Evolutionary conservation across 2,329 filamentous ascomycete species (phyloP).

Genomic region (Chrysoporthe austroafricana): DNA sequence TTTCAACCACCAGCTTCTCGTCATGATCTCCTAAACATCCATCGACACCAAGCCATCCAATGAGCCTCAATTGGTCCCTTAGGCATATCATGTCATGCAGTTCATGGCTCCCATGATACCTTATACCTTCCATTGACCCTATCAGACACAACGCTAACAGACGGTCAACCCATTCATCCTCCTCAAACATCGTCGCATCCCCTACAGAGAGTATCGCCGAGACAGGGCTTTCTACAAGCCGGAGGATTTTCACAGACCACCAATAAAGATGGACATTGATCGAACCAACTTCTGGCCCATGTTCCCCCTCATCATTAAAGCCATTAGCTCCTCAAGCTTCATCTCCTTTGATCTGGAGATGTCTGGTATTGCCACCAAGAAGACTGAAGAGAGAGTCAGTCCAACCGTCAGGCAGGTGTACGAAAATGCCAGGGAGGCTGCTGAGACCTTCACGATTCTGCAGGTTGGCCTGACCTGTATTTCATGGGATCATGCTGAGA

Average conservation of each 20-base stretch:
- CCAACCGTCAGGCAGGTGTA: conserved; percentile 35
- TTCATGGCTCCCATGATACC: not conserved
- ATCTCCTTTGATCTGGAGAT: conserved; percentile 45
- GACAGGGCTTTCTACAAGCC: not conserved
- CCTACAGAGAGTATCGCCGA: not conserved
- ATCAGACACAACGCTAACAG: not conserved
- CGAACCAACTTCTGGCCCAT: conserved; percentile 35
- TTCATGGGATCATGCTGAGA: conserved; percentile 23
- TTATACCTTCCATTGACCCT: too few species aligned
- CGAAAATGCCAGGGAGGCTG: conserved; percentile 34
- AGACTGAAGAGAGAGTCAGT: not conserved
- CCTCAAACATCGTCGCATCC: not conserved
- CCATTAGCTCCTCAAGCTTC: conserved; percentile 37
- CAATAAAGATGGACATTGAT: conserved; percentile 35
- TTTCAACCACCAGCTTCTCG: too few species aligned
- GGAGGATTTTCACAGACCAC: not conserved
- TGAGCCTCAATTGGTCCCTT: not conserved
- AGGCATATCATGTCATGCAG: not conserved
- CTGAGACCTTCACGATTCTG: conserved; percentile 39
- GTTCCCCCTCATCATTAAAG: conserved; percentile 37
- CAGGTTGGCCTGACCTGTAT: conserved; percentile 44
- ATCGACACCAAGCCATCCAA: not conserved
- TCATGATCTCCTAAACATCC: too few species aligned
- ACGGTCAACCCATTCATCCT: not conserved
- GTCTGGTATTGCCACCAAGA: conserved; percentile 37